Evolutionary conservation across 768 basidiomycete species (phyloP).

Genomic region (Pleurotus ostreatus): DNA sequence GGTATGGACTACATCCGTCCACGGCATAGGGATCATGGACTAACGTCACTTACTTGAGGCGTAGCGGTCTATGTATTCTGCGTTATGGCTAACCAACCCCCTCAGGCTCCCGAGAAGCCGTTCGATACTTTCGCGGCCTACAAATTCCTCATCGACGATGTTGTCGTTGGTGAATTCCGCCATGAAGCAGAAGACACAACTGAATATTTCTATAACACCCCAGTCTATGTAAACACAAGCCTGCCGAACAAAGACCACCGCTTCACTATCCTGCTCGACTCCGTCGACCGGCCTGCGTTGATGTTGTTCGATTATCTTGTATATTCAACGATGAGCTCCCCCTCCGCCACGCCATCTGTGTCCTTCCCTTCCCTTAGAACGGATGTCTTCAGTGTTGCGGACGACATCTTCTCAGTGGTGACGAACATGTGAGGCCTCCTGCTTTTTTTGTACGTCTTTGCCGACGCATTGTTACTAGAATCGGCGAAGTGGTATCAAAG

Average conservation of each 20-base stretch:
- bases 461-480: too few species aligned
- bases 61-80: slow-evolving; percentile 15
- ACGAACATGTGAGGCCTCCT: not conserved
- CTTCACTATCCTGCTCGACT: not conserved
- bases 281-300: not conserved
- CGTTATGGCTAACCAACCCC: slow-evolving; percentile 13
- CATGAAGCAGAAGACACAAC: slow-evolving; percentile 7
- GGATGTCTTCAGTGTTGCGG: not conserved
- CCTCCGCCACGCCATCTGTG: not conserved
- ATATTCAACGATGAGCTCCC: not conserved
- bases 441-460: too few species aligned
- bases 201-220: slow-evolving; percentile 10
- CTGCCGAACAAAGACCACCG: slow-evolving; percentile 5
- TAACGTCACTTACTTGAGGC: slow-evolving; percentile 9
- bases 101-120: not conserved
- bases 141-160: slow-evolving; percentile 14
- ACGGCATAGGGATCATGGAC: not conserved
- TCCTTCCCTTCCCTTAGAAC: too few species aligned
- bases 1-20: slow-evolving; percentile 8
- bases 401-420: not conserved
- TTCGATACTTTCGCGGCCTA: slow-evolving; percentile 5
- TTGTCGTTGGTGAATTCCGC: slow-evolving; percentile 1
- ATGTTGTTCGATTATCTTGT: not conserved
- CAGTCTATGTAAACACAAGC: slow-evolving; percentile 6
- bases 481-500: too few species aligned